A percentile compares a stretch with the other conserved stretches of the same genome.
Conservation (phyloP, 768 basidiomycete genomes). For the Lyophyllum semitale region DNA sequence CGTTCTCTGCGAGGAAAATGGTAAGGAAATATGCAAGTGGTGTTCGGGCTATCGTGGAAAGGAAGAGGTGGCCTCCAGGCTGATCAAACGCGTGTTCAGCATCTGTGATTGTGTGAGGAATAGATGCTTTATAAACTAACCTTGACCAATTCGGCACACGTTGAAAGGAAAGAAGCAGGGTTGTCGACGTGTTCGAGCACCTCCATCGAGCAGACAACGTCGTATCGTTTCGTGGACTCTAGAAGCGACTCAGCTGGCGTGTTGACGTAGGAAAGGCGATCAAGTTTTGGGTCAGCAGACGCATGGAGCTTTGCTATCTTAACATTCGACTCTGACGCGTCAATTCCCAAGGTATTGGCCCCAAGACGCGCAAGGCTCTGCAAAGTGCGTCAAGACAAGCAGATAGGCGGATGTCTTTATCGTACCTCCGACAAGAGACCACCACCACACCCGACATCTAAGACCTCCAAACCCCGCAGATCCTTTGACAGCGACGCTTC, state of each 20-base stretch:
- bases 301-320: slow-evolving; percentile 84
- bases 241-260: slow-evolving; percentile 76
- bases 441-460: slow-evolving; percentile 96
- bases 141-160: slow-evolving; percentile 85
- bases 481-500: slow-evolving; percentile 33
- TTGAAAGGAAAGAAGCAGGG: slow-evolving; percentile 78
- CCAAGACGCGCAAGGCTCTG: slow-evolving; percentile 89
- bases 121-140: slow-evolving; percentile 41
- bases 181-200: slow-evolving; percentile 97
- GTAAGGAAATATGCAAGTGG: slow-evolving; percentile 52
- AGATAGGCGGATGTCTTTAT: no score
- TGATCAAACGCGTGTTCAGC: slow-evolving; percentile 27
- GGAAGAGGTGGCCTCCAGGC: slow-evolving; percentile 95
- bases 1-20: slow-evolving; percentile 73
- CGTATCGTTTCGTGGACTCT: slow-evolving; percentile 66
- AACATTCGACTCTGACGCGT: slow-evolving; percentile 88
- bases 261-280: slow-evolving; percentile 58
- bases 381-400: neutral
- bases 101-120: neutral
- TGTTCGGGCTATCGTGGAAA: slow-evolving; percentile 90
- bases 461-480: slow-evolving; percentile 67
- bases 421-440: slow-evolving; percentile 88
- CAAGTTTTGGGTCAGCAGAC: slow-evolving; percentile 67
- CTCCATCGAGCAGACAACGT: slow-evolving; percentile 97
- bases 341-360: slow-evolving; percentile 86